Evolutionary conservation across 2,329 filamentous ascomycete species (phyloP).

Genomic region (Geosmithia putterillii): DNA sequence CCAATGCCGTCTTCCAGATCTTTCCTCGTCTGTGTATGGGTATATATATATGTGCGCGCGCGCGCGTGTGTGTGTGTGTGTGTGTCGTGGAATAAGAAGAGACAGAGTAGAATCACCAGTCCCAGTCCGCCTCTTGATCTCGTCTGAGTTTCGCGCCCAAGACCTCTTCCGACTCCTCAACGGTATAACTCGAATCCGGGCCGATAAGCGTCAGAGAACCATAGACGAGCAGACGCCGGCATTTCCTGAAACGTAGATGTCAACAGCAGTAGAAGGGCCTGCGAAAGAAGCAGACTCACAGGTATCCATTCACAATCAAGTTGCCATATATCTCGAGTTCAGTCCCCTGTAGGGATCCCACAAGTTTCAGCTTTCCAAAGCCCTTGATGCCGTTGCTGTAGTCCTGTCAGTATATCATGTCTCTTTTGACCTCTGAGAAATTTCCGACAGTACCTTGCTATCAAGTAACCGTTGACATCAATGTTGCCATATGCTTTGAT

Average conservation of each 20-base stretch:
- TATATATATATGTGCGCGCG: neutral
- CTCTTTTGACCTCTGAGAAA: no score
- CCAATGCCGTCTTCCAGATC: no score
- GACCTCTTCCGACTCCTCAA: conserved; percentile 27
- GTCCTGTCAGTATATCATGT: neutral
- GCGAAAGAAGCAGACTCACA: conserved; percentile 18
- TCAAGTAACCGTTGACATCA: conserved; percentile 23
- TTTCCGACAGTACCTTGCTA: no score
- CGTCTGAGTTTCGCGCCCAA: conserved; percentile 28
- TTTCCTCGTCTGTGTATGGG: neutral
- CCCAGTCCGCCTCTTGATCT: conserved; percentile 27
- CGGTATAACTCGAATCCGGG: conserved; percentile 27
- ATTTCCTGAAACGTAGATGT: conserved; percentile 16
- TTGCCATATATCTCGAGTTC: conserved; percentile 35
- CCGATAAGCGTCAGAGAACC: conserved; percentile 34
- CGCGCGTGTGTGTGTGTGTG: no score
- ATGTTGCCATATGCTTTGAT: conserved; percentile 36
- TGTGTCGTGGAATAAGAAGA: no score
- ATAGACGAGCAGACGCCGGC: conserved; percentile 29
- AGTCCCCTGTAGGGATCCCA: conserved; percentile 26
- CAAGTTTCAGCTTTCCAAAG: conserved; percentile 31
- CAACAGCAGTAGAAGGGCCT: conserved; percentile 1
- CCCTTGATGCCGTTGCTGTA: conserved; percentile 30
- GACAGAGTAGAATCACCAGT: conserved; percentile 10
- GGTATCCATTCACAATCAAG: conserved; percentile 28